Conservation (phyloP, 805 yeast species). For the Wickerhamomyces canadensis region DNA sequence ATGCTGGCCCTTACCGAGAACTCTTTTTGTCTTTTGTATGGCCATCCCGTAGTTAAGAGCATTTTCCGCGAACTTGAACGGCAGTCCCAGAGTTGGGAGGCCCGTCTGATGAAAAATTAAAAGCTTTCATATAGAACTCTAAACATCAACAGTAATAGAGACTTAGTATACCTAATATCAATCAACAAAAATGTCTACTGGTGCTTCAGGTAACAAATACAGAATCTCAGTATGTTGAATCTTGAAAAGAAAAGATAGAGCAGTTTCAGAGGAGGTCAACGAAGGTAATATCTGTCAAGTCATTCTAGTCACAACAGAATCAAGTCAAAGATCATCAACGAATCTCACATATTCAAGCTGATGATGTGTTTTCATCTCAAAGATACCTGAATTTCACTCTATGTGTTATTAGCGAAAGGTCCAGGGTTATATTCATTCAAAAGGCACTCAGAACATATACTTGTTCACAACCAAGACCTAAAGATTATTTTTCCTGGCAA, state of each 20-base stretch:
- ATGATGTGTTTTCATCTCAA: too few species aligned
- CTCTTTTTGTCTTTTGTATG: neutral
- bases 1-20: neutral
- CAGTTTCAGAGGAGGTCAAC: too few species aligned
- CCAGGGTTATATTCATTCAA: too few species aligned
- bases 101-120: constrained; percentile 4
- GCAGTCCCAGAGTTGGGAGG: constrained; percentile 13
- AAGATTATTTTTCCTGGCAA: too few species aligned
- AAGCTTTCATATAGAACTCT: constrained; percentile 1
- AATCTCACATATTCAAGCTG: too few species aligned
- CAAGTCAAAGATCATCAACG: too few species aligned
- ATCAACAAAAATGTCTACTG: constrained; percentile 65
- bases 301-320: too few species aligned
- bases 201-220: constrained; percentile 99
- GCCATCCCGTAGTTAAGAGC: neutral
- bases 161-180: constrained; percentile 1
- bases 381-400: too few species aligned
- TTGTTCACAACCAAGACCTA: too few species aligned
- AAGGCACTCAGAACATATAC: too few species aligned
- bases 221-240: constrained; percentile 89
- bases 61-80: neutral
- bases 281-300: neutral
- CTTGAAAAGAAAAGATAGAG: too few species aligned
- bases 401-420: too few species aligned
- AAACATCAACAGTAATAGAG: neutral